Conservation (phyloP, 2,329 filamentous ascomycete genomes). For the Colletotrichum endophyticum region DNA sequence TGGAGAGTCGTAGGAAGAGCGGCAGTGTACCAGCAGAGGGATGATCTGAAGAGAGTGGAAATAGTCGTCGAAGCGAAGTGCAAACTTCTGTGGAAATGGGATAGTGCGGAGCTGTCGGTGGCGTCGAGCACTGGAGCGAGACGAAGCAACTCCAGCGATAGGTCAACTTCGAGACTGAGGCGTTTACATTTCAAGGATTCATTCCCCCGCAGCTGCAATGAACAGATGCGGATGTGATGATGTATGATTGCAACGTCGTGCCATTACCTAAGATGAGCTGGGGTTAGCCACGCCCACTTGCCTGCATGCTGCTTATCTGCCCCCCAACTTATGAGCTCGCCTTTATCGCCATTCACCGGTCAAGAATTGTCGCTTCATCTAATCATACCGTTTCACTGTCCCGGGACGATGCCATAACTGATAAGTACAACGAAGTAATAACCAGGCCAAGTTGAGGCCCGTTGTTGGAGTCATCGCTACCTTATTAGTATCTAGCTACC, state of each 20-base stretch:
- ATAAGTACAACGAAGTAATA: fast-evolving
- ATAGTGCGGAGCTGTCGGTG: not conserved
- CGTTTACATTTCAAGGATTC: no score
- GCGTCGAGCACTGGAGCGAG: not conserved
- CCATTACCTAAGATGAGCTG: no score
- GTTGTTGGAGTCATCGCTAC: fast-evolving
- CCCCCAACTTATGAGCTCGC: no score
- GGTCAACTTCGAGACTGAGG: not conserved
- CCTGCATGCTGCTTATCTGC: no score
- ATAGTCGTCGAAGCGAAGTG: no score
- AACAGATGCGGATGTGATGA: no score
- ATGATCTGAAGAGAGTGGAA: no score
- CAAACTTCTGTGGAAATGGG: not conserved
- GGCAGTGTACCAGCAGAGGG: no score
- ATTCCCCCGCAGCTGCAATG: no score
- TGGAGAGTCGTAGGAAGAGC: fast-evolving
- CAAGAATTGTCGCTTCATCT: not conserved
- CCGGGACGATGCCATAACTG: not conserved
- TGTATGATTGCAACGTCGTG: no score
- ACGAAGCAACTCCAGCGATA: fast-evolving
- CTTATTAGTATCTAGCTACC: not conserved
- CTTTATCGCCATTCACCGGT: no score
- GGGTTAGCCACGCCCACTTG: no score
- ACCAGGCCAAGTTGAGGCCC: not conserved
- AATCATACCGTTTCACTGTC: not conserved